A percentile compares a stretch with the other conserved stretches of the same genome.
These are phyloP conservation scores for Cicer cuneatum DNA, from an alignment of 306 rosid genomes.

Conservation along the genomic window DNA sequence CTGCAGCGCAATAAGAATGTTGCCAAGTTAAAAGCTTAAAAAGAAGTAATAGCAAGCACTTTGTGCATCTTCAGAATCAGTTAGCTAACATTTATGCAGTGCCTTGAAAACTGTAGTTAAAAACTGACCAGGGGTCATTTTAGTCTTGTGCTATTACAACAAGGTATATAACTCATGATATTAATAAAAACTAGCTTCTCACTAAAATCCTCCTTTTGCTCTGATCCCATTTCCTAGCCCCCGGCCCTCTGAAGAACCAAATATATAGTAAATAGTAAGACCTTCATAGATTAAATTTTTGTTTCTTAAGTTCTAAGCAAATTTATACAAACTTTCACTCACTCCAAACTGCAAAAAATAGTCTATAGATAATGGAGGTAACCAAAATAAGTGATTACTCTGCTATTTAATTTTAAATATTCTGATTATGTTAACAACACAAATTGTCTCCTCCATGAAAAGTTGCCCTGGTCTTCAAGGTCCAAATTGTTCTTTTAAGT, in stretches of 20 bases:
- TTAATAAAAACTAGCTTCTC: slow-evolving; percentile 6
- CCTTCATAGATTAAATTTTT: neutral
- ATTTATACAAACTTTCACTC: neutral
- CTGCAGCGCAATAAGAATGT: slow-evolving; percentile 56
- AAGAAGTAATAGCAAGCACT: neutral
- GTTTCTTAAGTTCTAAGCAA: neutral
- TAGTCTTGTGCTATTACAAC: neutral
- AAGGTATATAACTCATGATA: slow-evolving; percentile 20
- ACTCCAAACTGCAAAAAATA: slow-evolving; percentile 1
- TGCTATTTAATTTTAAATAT: slow-evolving; percentile 8
- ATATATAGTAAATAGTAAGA: neutral
- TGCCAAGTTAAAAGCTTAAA: slow-evolving; percentile 14
- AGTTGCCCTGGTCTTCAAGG: slow-evolving; percentile 23
- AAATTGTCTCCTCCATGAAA: slow-evolving; percentile 16
- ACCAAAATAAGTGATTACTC: neutral
- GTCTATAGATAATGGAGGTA: neutral
- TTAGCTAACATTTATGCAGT: neutral
- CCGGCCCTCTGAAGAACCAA: neutral
- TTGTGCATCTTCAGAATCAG: neutral
- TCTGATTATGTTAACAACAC: neutral
- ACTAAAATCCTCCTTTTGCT: neutral
- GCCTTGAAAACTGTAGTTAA: neutral
- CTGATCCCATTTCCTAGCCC: neutral
- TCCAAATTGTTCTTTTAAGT: neutral
- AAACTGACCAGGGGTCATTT: neutral